A percentile compares a stretch with the other conserved stretches of the same genome.
phyloP scores from a whole-genome alignment of 2,329 filamentous ascomycete species.

The Lachnellula occidentalis region DNA sequence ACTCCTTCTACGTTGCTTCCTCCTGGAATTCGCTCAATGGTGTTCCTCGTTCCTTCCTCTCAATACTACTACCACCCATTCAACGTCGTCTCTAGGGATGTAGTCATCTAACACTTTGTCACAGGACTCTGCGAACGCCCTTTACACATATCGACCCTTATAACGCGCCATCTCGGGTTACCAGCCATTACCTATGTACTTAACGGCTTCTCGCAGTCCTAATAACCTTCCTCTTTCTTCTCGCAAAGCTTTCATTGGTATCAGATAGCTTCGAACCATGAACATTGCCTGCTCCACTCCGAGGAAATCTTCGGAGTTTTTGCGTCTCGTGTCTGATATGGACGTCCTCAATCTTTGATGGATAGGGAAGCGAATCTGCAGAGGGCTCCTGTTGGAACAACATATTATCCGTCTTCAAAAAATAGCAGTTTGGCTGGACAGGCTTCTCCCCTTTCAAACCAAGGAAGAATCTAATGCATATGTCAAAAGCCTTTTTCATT shows the following conservation, averaged over 20 bases:
- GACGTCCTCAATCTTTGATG: constrained; percentile 66
- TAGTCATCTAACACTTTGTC: constrained; percentile 10
- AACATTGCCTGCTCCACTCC: constrained; percentile 50
- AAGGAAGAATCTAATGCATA: constrained; percentile 35
- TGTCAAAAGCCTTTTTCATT: background rate
- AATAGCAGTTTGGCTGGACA: constrained; percentile 62
- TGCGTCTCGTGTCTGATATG: constrained; percentile 62
- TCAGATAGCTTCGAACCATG: constrained; percentile 56
- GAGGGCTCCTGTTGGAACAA: constrained; percentile 30
- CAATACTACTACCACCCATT: too few relatives aligned
- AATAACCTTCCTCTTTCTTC: constrained; percentile 67
- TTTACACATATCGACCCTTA: constrained; percentile 70
- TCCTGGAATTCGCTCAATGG: background rate
- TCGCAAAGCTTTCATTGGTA: constrained; percentile 47
- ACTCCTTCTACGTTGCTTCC: background rate
- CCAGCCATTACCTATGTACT: too few relatives aligned
- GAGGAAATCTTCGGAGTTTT: constrained; percentile 52
- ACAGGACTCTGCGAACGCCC: constrained; percentile 44
- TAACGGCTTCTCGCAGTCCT: constrained; percentile 65
- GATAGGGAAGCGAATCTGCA: constrained; percentile 62
- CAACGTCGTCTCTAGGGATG: background rate
- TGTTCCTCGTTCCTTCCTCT: too few relatives aligned
- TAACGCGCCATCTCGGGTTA: constrained; percentile 68
- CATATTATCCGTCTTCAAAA: constrained; percentile 67
- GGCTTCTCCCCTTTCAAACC: constrained; percentile 35